These are phyloP conservation scores for Penicillium robsamsonii DNA, from an alignment of 495 filamentous ascomycete species.

Conservation along the genomic window DNA sequence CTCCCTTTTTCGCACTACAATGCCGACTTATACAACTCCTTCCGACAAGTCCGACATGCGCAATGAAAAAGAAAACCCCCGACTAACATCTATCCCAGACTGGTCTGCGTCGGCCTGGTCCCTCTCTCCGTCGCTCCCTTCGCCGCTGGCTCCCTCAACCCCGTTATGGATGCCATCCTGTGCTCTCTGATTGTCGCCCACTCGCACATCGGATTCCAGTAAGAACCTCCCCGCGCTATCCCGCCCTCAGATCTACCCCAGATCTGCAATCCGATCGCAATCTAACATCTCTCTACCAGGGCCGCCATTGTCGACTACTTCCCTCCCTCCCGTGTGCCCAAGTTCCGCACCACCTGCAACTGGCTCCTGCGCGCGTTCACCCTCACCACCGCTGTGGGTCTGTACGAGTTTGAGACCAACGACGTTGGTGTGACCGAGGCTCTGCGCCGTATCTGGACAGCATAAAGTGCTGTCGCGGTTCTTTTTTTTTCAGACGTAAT, in stretches of 20 bases:
- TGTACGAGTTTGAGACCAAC: constrained; percentile 99
- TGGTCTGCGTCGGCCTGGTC: constrained; percentile 73
- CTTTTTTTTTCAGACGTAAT: constrained; percentile 29
- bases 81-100: constrained; percentile 36
- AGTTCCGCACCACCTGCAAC: constrained; percentile 56
- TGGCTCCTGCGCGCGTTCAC: constrained; percentile 82
- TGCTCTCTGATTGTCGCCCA: constrained; percentile 83
- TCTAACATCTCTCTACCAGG: constrained; percentile 36
- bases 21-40: background rate
- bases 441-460: constrained; percentile 81
- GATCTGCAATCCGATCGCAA: background rate
- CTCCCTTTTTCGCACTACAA: background rate
- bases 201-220: constrained; percentile 93
- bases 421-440: constrained; percentile 92
- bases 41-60: background rate
- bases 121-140: constrained; percentile 90
- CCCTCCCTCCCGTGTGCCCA: constrained; percentile 67
- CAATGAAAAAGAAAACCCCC: background rate
- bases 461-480: constrained; percentile 37
- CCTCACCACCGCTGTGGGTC: constrained; percentile 74
- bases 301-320: constrained; percentile 88
- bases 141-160: constrained; percentile 86
- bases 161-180: constrained; percentile 79
- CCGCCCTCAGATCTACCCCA: background rate
- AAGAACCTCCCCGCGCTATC: constrained; percentile 26